Conservation (phyloP, 305 asterid species). For the Coffea humblotiana region DNA sequence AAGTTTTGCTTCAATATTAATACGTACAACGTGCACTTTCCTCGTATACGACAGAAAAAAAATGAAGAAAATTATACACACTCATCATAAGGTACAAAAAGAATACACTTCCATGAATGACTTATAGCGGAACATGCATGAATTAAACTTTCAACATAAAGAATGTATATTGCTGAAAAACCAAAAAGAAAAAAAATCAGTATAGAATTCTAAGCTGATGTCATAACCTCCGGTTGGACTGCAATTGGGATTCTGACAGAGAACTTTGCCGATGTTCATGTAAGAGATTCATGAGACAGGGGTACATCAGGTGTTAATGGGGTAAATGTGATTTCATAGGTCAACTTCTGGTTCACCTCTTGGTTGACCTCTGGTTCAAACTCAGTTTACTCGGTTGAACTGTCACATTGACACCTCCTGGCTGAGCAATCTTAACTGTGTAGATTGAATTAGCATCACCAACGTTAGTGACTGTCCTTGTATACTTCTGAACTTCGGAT, state of each 20-base stretch:
- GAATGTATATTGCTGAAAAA: too few relatives aligned
- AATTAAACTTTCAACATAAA: too few relatives aligned
- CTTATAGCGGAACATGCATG: too few relatives aligned
- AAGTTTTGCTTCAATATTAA: too few relatives aligned
- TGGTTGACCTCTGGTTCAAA: too few relatives aligned
- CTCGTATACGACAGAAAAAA: too few relatives aligned
- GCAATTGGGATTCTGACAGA: constrained; percentile 46
- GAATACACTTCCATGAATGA: too few relatives aligned
- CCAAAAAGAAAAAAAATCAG: too few relatives aligned
- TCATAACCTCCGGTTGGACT: background rate
- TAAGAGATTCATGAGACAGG: constrained; percentile 30
- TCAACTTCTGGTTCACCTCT: constrained; percentile 24
- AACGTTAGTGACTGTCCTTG: constrained; percentile 47
- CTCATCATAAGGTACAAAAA: too few relatives aligned
- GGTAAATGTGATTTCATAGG: constrained; percentile 38
- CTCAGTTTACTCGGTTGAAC: constrained; percentile 26
- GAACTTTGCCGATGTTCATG: constrained; percentile 34
- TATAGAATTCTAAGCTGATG: background rate
- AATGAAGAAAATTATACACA: too few relatives aligned
- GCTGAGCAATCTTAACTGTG: constrained; percentile 23
- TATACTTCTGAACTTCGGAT: constrained; percentile 26
- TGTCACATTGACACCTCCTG: constrained; percentile 23
- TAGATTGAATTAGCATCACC: constrained; percentile 38
- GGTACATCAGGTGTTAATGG: background rate
- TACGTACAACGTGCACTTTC: too few relatives aligned